These are phyloP conservation scores for Gonium pectorale DNA, from an alignment of 139 green algal genomes.

Conservation along the genomic window DNA sequence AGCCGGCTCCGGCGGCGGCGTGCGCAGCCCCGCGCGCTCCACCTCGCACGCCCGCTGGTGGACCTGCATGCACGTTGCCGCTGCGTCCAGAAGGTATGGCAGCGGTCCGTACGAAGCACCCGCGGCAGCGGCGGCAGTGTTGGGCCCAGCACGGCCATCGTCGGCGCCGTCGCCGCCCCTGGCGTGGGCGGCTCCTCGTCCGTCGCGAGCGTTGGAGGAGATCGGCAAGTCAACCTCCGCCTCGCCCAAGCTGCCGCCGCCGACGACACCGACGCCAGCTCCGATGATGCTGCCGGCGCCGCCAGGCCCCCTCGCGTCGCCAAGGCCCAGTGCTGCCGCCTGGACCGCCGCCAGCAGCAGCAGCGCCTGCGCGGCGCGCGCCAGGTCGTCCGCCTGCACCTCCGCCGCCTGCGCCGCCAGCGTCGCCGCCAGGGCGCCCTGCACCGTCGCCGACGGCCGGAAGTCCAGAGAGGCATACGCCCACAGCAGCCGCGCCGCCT, in stretches of 20 bases:
- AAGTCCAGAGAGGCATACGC: constrained; percentile 29
- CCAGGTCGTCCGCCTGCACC: not conserved
- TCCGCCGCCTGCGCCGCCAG: not conserved
- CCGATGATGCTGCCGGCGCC: too few relatives aligned
- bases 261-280: too few relatives aligned
- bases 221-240: too few relatives aligned
- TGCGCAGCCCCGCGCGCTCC: not conserved
- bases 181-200: too few relatives aligned
- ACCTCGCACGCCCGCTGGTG: not conserved
- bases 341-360: not conserved
- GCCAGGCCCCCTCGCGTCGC: too few relatives aligned
- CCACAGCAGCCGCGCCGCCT: constrained; percentile 37
- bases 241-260: too few relatives aligned
- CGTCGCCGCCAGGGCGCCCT: constrained; percentile 5
- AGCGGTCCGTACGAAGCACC: not conserved
- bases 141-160: not conserved
- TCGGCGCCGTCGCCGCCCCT: too few relatives aligned
- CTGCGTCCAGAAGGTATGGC: not conserved
- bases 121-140: too few relatives aligned
- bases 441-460: not conserved
- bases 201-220: too few relatives aligned
- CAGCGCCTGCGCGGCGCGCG: constrained; percentile 9
- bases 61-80: not conserved
- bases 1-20: not conserved
- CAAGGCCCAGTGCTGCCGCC: too few relatives aligned